These are phyloP conservation scores for Papiliotrema laurentii DNA, from an alignment of 1,284 basidiomycete species.

Conservation along the genomic window DNA sequence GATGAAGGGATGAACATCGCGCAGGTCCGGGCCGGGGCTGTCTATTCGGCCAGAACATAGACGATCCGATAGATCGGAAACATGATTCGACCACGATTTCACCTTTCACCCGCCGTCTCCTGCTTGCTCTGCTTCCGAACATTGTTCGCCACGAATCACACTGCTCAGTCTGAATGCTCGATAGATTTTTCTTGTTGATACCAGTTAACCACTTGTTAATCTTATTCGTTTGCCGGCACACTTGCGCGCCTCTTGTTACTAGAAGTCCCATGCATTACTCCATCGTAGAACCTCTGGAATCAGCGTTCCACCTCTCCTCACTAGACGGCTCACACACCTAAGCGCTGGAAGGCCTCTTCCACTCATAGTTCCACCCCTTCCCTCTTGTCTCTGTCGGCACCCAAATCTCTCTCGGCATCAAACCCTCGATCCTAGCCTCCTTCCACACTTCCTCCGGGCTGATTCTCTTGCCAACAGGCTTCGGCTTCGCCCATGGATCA, in stretches of 20 bases:
- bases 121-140: not conserved
- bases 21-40: constrained; percentile 13
- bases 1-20: constrained; percentile 11
- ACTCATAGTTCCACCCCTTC: constrained; percentile 45
- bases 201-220: too few species aligned
- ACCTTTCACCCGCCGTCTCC: not conserved
- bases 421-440: constrained; percentile 70
- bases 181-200: not conserved
- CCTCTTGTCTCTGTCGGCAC: constrained; percentile 46
- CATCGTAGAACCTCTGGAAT: too few species aligned
- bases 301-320: not conserved
- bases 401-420: constrained; percentile 62
- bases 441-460: constrained; percentile 60
- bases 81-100: not conserved
- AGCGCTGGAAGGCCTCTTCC: constrained; percentile 33
- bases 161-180: not conserved
- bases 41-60: constrained; percentile 3
- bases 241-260: too few species aligned
- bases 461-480: constrained; percentile 62
- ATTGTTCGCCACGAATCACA: not conserved
- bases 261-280: too few species aligned
- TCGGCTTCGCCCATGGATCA: constrained; percentile 35
- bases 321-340: constrained; percentile 1
- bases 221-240: too few species aligned
- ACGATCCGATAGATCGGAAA: not conserved